These are phyloP conservation scores for Pedinophyceae sp. DNA, from an alignment of 139 green algal genomes.

Conservation along the genomic window DNA sequence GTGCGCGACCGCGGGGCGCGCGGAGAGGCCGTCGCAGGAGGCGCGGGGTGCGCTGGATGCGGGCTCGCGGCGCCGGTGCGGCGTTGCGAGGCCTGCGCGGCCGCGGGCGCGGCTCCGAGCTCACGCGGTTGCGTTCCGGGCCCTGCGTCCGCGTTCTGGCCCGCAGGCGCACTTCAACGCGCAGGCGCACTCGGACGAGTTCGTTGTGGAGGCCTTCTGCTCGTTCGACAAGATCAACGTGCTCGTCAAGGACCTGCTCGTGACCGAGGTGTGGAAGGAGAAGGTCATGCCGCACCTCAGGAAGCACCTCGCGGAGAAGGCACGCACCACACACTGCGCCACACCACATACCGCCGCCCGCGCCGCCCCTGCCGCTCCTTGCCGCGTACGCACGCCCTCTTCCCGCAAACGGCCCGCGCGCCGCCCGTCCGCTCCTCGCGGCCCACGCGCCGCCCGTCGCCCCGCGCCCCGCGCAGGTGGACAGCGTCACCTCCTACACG, in stretches of 20 bases:
- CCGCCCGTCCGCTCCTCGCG: too few relatives aligned
- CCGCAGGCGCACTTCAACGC: slow-evolving; percentile 68
- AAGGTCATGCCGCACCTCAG: slow-evolving; percentile 43
- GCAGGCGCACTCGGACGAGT: slow-evolving; percentile 57
- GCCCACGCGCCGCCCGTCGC: too few relatives aligned
- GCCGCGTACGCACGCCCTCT: not conserved
- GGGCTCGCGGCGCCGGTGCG: not conserved
- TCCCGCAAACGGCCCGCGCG: too few relatives aligned
- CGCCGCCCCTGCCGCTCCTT: not conserved
- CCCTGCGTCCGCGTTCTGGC: not conserved
- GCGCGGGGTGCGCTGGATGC: not conserved
- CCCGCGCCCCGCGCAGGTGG: slow-evolving; percentile 20
- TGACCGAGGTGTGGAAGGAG: slow-evolving; percentile 61
- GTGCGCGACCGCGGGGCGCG: too few relatives aligned
- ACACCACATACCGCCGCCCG: too few relatives aligned
- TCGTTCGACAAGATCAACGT: slow-evolving; percentile 44
- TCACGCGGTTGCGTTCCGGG: too few relatives aligned
- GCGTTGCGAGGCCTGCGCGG: too few relatives aligned
- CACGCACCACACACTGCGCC: too few relatives aligned
- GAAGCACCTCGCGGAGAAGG: slow-evolving; percentile 43
- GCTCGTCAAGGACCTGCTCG: slow-evolving; percentile 54
- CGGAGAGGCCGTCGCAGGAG: not conserved
- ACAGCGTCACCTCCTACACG: slow-evolving; percentile 38
- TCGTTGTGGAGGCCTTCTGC: slow-evolving; percentile 61
- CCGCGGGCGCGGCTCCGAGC: too few relatives aligned